phyloP scores from a whole-genome alignment of 345 rosid genomes.

The Citrus reticulata region DNA sequence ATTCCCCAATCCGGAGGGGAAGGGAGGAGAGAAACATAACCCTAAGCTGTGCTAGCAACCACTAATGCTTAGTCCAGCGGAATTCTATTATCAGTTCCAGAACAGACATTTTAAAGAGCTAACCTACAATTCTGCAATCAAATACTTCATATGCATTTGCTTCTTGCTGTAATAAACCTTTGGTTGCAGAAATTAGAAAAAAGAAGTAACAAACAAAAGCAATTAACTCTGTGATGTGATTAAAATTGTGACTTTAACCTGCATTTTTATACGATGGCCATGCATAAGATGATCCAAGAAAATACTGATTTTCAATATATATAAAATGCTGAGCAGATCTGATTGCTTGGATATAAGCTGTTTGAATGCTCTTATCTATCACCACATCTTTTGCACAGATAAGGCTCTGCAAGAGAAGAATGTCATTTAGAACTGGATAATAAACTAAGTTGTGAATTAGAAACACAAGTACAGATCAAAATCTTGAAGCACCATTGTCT shows the following conservation, averaged over 20 bases:
- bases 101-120: not conserved
- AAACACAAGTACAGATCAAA: not conserved
- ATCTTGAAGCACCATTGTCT: not conserved
- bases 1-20: no score
- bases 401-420: constrained; percentile 64
- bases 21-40: no score
- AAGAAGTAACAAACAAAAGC: not conserved
- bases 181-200: not conserved
- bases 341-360: constrained; percentile 93
- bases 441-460: not conserved
- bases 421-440: constrained; percentile 8
- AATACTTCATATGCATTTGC: not conserved
- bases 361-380: constrained; percentile 91
- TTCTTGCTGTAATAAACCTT: not conserved
- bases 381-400: constrained; percentile 54
- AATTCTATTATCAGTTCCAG: not conserved
- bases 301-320: constrained; percentile 97
- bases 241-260: constrained; percentile 42
- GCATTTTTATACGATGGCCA: constrained; percentile 87
- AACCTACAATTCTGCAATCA: not conserved
- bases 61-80: not conserved
- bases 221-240: not conserved
- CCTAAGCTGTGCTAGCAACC: no score
- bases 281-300: constrained; percentile 94
- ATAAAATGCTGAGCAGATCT: constrained; percentile 95